Evolutionary conservation across 1,284 basidiomycete genomes (phyloP), one percentile per base, ranked within the genome.

Genomic region (Megacollybia platyphylla): DNA sequence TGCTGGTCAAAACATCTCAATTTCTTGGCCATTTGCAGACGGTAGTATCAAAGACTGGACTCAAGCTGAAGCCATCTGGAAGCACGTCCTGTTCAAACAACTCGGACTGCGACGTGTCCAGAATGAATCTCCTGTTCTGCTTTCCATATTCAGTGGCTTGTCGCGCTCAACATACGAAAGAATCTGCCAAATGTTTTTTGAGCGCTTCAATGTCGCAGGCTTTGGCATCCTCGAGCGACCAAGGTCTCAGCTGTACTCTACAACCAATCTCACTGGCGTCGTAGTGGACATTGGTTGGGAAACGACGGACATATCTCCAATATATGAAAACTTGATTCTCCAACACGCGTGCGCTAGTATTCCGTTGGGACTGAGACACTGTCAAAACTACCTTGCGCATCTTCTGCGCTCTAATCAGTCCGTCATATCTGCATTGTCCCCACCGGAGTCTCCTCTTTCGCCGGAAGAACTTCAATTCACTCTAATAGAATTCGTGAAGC

Each of bases 1-100:
- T 6, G 69, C 77, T 8, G 81, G 77, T 11, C 80, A 86, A 44
- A 79, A 85, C 39, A 60, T 92, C 15, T 64, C 76, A 15, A 59
- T 92, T 15, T 85, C 77, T 35, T 92, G 86, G 84, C 91, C 93
- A 1, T 90, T 97, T 54, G 73, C 75, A 44, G 74, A 83, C 26
- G 84, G 79, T 5, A 71, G 76, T 50, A 68, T 92, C 38, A 65
- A 63, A 34, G 87, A 97, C 57, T 97, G 87, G 82, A 73, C 72
- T n/a, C 92, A 92, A 50, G 82, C 89, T 35, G 90, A 93, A 57
- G 92, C 87, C 4, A 65, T 97, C 34, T 88, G 93, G 92, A 84
- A 87, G 62, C 71, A 96, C 53, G 63, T 92, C 36, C 72, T 96
- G 32, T 90, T 91, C 63, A 73, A 69, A 44, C 71, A 73, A 39